phyloP scores from a whole-genome alignment of 495 filamentous ascomycete genomes.

The Aspergillus kassunensis region DNA sequence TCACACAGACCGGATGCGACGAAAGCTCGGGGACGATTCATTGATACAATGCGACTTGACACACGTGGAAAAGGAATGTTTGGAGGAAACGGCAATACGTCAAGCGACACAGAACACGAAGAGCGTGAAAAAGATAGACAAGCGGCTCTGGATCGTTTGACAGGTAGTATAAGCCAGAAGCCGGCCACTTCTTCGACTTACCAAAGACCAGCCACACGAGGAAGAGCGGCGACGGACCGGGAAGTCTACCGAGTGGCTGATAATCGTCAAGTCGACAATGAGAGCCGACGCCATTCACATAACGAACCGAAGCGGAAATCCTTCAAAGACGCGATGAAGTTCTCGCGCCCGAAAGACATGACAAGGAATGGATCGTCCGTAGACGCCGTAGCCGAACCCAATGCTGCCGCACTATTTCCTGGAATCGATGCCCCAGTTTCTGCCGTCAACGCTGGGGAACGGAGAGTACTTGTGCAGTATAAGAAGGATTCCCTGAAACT shows the following conservation, averaged over 20 bases:
- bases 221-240: constrained; percentile 15
- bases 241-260: constrained; percentile 1
- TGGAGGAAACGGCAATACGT: not conserved
- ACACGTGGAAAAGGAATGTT: constrained; percentile 2
- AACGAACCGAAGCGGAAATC: constrained; percentile 18
- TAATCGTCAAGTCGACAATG: constrained; percentile 8
- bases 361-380: constrained; percentile 4
- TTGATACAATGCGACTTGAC: constrained; percentile 5
- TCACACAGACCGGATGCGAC: not conserved
- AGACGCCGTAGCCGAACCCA: constrained; percentile 29
- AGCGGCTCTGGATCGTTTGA: constrained; percentile 37
- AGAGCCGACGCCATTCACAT: constrained; percentile 13
- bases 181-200: constrained; percentile 16
- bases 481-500: constrained; percentile 57
- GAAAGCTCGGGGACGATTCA: not conserved
- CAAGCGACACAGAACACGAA: constrained; percentile 26
- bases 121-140: constrained; percentile 41
- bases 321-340: constrained; percentile 19
- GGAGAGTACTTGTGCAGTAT: constrained; percentile 67
- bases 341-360: constrained; percentile 19
- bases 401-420: constrained; percentile 50
- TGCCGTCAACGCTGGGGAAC: constrained; percentile 77
- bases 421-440: constrained; percentile 76
- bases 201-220: constrained; percentile 16
- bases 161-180: constrained; percentile 21